phyloP scores from a whole-genome alignment of 2,329 filamentous ascomycete genomes.

The Sphaerulina vaccinii region DNA sequence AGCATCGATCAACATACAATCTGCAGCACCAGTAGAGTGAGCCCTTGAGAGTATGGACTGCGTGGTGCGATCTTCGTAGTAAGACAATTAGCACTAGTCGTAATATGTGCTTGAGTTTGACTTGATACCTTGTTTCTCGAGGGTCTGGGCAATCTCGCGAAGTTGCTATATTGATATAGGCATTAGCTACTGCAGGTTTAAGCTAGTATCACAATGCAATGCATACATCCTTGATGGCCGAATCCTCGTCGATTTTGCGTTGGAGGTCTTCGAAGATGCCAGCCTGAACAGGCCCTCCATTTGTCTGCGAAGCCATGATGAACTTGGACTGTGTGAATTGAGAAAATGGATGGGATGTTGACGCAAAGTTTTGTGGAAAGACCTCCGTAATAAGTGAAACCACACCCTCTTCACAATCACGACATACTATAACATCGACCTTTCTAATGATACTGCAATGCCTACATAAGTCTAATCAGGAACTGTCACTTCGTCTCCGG shows the following conservation, averaged over 20 bases:
- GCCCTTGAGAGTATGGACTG: slow-evolving; percentile 84
- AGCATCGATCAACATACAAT: slow-evolving; percentile 51
- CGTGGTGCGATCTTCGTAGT: slow-evolving; percentile 62
- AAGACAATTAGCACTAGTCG: background rate
- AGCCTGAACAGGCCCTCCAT: slow-evolving; percentile 38
- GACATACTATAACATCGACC: too few relatives aligned
- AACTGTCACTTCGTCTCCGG: too few relatives aligned
- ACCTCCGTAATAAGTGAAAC: too few relatives aligned
- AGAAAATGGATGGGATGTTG: background rate
- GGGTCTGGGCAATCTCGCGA: slow-evolving; percentile 72
- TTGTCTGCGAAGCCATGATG: slow-evolving; percentile 32
- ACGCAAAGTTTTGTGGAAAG: background rate
- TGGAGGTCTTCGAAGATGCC: slow-evolving; percentile 81
- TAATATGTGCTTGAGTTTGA: background rate
- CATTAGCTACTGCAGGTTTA: background rate
- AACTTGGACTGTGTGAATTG: background rate
- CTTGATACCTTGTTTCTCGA: slow-evolving; percentile 60
- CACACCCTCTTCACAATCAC: too few relatives aligned
- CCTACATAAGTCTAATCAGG: too few relatives aligned
- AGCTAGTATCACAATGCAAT: background rate
- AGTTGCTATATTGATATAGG: slow-evolving; percentile 56
- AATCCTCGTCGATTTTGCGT: slow-evolving; percentile 84
- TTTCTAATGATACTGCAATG: too few relatives aligned
- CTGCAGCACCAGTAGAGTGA: slow-evolving; percentile 74
- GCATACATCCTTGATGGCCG: slow-evolving; percentile 40